Conservation (phyloP, 2,329 filamentous ascomycete genomes). For the Calonectria crousiana region DNA sequence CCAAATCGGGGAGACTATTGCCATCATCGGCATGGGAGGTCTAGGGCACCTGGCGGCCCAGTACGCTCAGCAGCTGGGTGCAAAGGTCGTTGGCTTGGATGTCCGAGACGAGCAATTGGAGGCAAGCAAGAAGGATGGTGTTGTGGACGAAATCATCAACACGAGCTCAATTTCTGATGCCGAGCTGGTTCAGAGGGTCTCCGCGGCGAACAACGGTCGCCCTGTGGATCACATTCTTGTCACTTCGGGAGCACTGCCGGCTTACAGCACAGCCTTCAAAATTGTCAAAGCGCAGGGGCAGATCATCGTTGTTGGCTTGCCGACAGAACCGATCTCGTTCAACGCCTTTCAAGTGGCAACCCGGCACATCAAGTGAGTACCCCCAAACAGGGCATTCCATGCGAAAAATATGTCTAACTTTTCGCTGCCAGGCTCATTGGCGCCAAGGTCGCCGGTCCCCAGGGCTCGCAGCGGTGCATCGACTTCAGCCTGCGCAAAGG, state of each 20-base stretch:
- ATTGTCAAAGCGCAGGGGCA: background rate
- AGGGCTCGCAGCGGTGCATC: background rate
- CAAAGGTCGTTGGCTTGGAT: background rate
- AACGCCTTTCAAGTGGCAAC: background rate
- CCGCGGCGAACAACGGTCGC: background rate
- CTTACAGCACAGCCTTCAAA: background rate
- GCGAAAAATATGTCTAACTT: background rate
- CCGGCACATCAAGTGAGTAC: background rate
- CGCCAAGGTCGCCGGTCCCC: background rate
- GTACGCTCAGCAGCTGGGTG: background rate
- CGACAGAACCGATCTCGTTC: background rate
- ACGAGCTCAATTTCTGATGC: background rate
- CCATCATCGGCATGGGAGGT: background rate
- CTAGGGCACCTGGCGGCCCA: background rate
- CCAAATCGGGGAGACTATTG: background rate
- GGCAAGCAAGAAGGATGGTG: background rate
- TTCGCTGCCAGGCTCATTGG: background rate
- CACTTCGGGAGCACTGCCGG: background rate
- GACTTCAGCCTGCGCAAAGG: constrained; percentile 5
- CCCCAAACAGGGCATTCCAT: background rate
- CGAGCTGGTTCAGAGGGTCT: background rate
- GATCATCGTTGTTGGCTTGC: background rate
- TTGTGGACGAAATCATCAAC: constrained; percentile 1
- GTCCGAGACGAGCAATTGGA: background rate
- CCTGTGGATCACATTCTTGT: background rate